phyloP scores from a whole-genome alignment of 306 rosid species.

The cucumber (Cucumis sativus) region Cucumber_9930_V3 NC_026661.2:5617001-5617500 shows the following conservation, averaged over 20 bases:
- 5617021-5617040: neutral
- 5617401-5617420: slow-evolving; percentile 31
- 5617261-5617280: slow-evolving; percentile 3
- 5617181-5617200: neutral
- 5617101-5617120: slow-evolving; percentile 19
- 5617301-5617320: neutral
- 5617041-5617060: neutral
- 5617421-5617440: slow-evolving; percentile 38
- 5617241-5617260: slow-evolving; percentile 19
- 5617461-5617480: slow-evolving; percentile 44
- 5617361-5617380: slow-evolving; percentile 16
- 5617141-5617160: slow-evolving; percentile 3
- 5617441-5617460: slow-evolving; percentile 37
- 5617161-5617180: neutral
- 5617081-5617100: neutral
- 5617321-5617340: neutral
- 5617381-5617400: slow-evolving; percentile 22
- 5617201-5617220: neutral
- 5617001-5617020: slow-evolving; percentile 25
- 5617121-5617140: slow-evolving; percentile 28
- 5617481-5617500: slow-evolving; percentile 41
- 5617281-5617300: slow-evolving; percentile 1
- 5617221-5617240: slow-evolving; percentile 27
- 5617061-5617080: neutral
- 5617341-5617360: neutral